phyloP scores from a whole-genome alignment of 768 basidiomycete genomes.

The Russula virescens region DNA sequence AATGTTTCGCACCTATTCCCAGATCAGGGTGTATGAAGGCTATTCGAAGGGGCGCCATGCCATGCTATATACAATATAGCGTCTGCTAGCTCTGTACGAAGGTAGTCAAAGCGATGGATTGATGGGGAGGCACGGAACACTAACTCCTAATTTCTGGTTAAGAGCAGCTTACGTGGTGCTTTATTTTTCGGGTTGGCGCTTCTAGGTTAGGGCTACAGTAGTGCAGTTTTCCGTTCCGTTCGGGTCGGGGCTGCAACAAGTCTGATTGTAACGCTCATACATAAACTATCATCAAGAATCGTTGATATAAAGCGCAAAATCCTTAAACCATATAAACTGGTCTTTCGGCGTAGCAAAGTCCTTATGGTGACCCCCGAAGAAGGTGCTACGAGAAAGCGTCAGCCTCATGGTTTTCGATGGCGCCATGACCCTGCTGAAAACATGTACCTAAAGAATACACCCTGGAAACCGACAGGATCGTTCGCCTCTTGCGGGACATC shows the following conservation, averaged over 20 bases:
- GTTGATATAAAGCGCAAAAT: constrained; percentile 44
- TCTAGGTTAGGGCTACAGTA: too few species aligned
- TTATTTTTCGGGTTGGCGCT: too few species aligned
- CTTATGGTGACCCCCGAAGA: constrained; percentile 70
- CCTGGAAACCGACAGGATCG: constrained; percentile 35
- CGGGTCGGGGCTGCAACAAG: too few species aligned
- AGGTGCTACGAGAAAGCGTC: constrained; percentile 44
- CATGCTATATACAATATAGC: not conserved
- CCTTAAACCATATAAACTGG: constrained; percentile 74
- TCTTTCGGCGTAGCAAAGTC: constrained; percentile 65
- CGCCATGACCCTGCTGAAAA: not conserved
- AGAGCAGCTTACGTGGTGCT: too few species aligned
- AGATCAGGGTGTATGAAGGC: constrained; percentile 94
- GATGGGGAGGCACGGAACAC: too few species aligned
- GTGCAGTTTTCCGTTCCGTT: too few species aligned
- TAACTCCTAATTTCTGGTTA: too few species aligned
- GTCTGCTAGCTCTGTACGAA: not conserved
- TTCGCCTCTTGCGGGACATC: not conserved
- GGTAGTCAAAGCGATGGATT: not conserved
- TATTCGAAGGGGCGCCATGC: constrained; percentile 38
- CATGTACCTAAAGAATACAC: constrained; percentile 69
- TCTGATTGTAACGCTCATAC: not conserved
- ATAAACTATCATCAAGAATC: not conserved
- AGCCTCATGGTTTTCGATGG: not conserved
- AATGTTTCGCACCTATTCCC: constrained; percentile 64